A percentile compares a stretch with the other conserved stretches of the same genome.
Evolutionary conservation across 805 yeast species (phyloP).

Genomic region (Wickerhamomyces kurtzmanii): DNA sequence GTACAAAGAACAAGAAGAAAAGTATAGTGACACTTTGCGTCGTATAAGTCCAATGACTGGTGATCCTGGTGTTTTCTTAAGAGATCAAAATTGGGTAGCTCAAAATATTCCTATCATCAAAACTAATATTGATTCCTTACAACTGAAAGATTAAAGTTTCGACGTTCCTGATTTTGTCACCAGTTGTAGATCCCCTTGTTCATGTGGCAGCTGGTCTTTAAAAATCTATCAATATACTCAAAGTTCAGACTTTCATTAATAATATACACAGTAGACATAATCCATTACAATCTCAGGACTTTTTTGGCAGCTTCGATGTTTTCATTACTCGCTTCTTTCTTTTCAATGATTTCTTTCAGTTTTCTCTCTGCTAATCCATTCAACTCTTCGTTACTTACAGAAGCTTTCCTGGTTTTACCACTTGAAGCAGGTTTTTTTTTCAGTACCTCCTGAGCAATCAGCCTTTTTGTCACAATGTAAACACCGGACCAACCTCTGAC

Average conservation of each 20-base stretch:
- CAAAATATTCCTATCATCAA: slow-evolving; percentile 40
- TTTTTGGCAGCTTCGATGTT: slow-evolving; percentile 11
- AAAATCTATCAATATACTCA: too few relatives aligned
- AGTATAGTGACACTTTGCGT: slow-evolving; percentile 34
- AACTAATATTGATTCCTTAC: slow-evolving; percentile 6
- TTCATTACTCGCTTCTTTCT: slow-evolving; percentile 15
- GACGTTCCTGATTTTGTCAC: too few relatives aligned
- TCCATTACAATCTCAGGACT: slow-evolving; percentile 3
- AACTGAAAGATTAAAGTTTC: slow-evolving; percentile 1
- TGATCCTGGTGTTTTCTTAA: slow-evolving; percentile 58
- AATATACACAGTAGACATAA: not conserved
- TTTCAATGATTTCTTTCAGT: slow-evolving; percentile 24
- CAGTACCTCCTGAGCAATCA: slow-evolving; percentile 11
- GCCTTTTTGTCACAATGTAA: slow-evolving; percentile 23
- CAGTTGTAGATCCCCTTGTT: too few relatives aligned
- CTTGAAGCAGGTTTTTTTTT: slow-evolving; percentile 7
- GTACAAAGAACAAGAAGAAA: slow-evolving; percentile 58
- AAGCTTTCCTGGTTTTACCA: slow-evolving; percentile 10
- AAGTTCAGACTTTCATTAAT: too few relatives aligned
- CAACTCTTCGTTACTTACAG: slow-evolving; percentile 20
- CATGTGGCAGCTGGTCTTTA: too few relatives aligned
- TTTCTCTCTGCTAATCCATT: slow-evolving; percentile 24
- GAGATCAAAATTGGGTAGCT: slow-evolving; percentile 86
- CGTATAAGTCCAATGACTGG: slow-evolving; percentile 38
- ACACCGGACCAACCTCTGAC: slow-evolving; percentile 72